Conservation (phyloP, 768 basidiomycete genomes). For the Solioccasus polychromus region DNA sequence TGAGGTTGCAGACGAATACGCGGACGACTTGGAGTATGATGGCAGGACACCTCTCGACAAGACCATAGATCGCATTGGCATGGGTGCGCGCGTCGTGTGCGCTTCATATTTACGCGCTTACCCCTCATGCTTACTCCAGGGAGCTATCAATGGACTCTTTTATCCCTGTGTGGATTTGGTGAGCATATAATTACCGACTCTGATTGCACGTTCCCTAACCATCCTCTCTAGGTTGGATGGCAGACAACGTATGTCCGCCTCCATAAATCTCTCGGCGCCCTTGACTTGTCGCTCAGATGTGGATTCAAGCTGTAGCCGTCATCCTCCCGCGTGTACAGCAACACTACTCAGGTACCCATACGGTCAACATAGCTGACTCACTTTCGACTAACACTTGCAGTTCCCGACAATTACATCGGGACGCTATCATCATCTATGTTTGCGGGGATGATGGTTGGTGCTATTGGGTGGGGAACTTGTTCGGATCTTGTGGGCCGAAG, state of each 20-base stretch:
- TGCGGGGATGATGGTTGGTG: constrained; percentile 96
- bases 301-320: constrained; percentile 89
- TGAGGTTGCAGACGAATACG: constrained; percentile 24
- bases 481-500: constrained; percentile 89
- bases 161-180: constrained; percentile 89
- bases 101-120: background rate
- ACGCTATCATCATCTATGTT: constrained; percentile 85
- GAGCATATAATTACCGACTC: constrained; percentile 36
- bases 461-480: constrained; percentile 89
- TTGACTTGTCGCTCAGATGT: constrained; percentile 63
- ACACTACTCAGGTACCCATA: constrained; percentile 65
- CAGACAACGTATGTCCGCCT: constrained; percentile 69
- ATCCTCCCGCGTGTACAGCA: constrained; percentile 95
- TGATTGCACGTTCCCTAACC: too few species aligned
- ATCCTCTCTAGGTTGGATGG: constrained; percentile 72
- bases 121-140: constrained; percentile 32
- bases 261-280: constrained; percentile 4
- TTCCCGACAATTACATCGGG: constrained; percentile 76
- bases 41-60: constrained; percentile 66
- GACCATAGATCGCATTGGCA: constrained; percentile 88
- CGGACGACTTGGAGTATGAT: constrained; percentile 34
- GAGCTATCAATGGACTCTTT: constrained; percentile 77
- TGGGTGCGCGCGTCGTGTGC: constrained; percentile 50
- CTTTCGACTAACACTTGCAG: constrained; percentile 36
- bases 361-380: constrained; percentile 4